Base-by-base conservation (phyloP, 1,139 yeast species). In the Kurtzmaniella quercitrusa region DNA sequence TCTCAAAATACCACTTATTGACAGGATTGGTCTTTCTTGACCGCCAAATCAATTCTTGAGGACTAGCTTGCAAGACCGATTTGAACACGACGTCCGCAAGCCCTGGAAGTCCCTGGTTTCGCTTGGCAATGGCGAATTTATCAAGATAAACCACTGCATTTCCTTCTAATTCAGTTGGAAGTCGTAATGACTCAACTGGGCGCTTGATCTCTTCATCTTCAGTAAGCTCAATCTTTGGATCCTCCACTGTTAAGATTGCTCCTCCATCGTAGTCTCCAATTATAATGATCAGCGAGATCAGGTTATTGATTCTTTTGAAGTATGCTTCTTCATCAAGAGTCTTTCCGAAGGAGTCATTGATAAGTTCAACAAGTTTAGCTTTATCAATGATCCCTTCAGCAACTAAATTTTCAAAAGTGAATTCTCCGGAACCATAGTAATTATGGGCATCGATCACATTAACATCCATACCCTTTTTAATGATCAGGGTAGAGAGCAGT, bases 251-350 rank as follows among this genome's bases (percentile, higher is more conserved):
- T 32, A 93, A 76, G 9, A 93, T 83, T 0, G 98, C 98, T 14
- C 89, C 91, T 1, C 98, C 98, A 50, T 91, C 96, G 57, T 93
- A 93, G 57, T 93, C 95, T 1, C 98, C 98, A 4, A 93, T 87
- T 16, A 93, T 76, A 6, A 93, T 82, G 12, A 93, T 61, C 0
- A 88, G 84, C 0, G 96, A 93, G 6, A 93, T 69, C 3, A 71
- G 68, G 1, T 80, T 71, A 47, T 82, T 75, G 30, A 93, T 74
- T 41, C 98, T 68, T 1, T 66, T 48, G 28, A 88, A 63, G 56
- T 91, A 93, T 45, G 77, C 80, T 0, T 78, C 75, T 42, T 78
- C 56, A 50, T 88, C 80, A n/a, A 93, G 63, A 2, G 72, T 56
- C 48, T 82, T 80, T 3, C 84, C 84, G 56, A 93, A 93, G 1